Percentiles rank a stretch among this genome's conserved stretches.
Evolutionary conservation across 2,329 filamentous ascomycete genomes (phyloP).

Genomic region (Stagonosporopsis rhizophila): DNA sequence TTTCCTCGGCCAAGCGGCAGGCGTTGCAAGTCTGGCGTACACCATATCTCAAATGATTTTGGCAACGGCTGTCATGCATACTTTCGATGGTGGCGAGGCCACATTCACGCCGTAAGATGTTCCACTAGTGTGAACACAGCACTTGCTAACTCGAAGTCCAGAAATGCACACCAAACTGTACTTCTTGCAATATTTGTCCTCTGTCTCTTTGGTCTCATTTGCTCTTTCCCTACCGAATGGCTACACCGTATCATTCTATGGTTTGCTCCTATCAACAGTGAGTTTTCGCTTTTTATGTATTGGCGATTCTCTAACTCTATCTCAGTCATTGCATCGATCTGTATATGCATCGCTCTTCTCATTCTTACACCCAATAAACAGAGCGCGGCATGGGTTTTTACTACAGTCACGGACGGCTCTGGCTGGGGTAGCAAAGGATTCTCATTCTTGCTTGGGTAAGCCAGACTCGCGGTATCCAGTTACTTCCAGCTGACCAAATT

Average conservation of each 20-base stretch:
- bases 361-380: conserved; percentile 66
- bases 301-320: conserved; percentile 6
- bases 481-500: conserved; percentile 24
- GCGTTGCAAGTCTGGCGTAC: conserved; percentile 68
- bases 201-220: conserved; percentile 64
- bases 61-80: conserved; percentile 68
- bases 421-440: conserved; percentile 68
- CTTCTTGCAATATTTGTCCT: conserved; percentile 64
- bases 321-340: conserved; percentile 63
- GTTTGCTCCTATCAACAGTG: conserved; percentile 72
- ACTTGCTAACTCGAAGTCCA: conserved; percentile 35
- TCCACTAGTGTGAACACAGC: not conserved
- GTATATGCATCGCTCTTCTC: conserved; percentile 66
- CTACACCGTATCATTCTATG: conserved; percentile 67
- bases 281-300: not conserved
- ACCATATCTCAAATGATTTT: conserved; percentile 70
- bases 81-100: conserved; percentile 59
- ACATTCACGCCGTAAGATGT: conserved; percentile 63
- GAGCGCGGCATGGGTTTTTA: conserved; percentile 66
- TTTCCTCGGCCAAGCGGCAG: conserved; percentile 68
- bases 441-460: conserved; percentile 66
- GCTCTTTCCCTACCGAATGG: conserved; percentile 66
- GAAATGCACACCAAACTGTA: conserved; percentile 65
- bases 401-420: conserved; percentile 66
- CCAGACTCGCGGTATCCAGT: conserved; percentile 23